Evolutionary conservation across 768 basidiomycete genomes (phyloP), one percentile per base, ranked within the genome.

Genomic region (Mycena filopes): DNA sequence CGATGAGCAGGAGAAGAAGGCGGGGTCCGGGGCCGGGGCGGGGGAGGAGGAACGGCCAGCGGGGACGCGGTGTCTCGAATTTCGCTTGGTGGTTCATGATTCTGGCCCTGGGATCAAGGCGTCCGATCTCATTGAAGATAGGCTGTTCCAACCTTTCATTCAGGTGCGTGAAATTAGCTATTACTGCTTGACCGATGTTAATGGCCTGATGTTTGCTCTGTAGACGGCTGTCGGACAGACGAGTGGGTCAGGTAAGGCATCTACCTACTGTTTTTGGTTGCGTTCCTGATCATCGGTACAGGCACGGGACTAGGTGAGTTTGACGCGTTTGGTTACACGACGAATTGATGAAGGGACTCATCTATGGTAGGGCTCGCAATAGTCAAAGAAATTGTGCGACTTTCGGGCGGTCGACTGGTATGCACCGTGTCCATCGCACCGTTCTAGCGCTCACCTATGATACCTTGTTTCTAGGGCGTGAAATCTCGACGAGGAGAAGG

Each of bases 301-400:
- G n/a, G n/a, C n/a, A n/a, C n/a, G n/a, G n/a, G n/a, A n/a, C n/a
- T n/a, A n/a, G 63, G 63, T 78, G 38, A 38, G 38, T 20, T 23
- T 4, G n/a, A 41, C 25, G 2, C 13, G 18, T 55, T 38, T 31
- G 2, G 15, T 50, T 33, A 20, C 10, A n/a, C 29, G 13, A 18
- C 46, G 76, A 76, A 29, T 12, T 25, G 23, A 2, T 38, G 1
- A 13, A 67, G 60, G 62, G 2, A 81, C 81, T 15, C 82, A 82
- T 7, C 68, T 83, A 16, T 82, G 82, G 31, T 83, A 16, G 82
- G 82, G 31, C 67, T 84, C 15, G 82, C 82, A 9, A 73, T 84
- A 42, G 79, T 82, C 15, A 73, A 78, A 38, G 80, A 81, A 57
- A 84, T 84, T 65, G 75, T 84, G 51, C 76, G 76, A 57, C 72